Percentiles rank a stretch among this genome's conserved stretches.
Evolutionary conservation across 2,329 filamentous ascomycete species (phyloP).

Genomic region (Geosmithia flava): DNA sequence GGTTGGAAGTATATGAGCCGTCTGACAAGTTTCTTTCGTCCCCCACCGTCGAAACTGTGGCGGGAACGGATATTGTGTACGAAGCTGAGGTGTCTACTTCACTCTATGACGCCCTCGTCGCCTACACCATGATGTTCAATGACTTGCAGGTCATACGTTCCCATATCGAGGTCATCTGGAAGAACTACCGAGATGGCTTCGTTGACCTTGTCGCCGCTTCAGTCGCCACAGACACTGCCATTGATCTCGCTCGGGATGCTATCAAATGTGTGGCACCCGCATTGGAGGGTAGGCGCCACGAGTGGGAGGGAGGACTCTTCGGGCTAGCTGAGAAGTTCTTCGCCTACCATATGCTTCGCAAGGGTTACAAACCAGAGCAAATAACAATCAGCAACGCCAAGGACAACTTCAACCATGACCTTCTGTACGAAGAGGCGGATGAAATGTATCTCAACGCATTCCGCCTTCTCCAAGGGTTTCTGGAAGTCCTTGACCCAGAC

Average conservation of each 20-base stretch:
- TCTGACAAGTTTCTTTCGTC: constrained; percentile 20
- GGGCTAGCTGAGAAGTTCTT: constrained; percentile 9
- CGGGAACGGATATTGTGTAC: constrained; percentile 9
- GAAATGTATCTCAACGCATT: constrained; percentile 7
- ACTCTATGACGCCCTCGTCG: constrained; percentile 13
- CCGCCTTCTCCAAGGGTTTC: constrained; percentile 2
- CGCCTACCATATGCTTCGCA: constrained; percentile 3
- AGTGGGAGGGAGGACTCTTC: constrained; percentile 8
- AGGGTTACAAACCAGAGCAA: constrained; percentile 6
- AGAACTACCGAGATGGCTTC: constrained; percentile 8
- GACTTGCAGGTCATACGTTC: constrained; percentile 16
- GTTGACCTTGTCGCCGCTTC: constrained; percentile 19
- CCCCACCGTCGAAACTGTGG: constrained; percentile 8
- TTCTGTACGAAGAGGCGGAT: constrained; percentile 13
- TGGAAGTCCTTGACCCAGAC: background rate
- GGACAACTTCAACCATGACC: constrained; percentile 11
- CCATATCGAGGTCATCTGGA: constrained; percentile 17
- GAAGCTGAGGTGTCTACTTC: constrained; percentile 14
- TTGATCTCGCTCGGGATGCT: constrained; percentile 17
- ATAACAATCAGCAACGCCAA: background rate
- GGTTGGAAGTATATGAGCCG: constrained; percentile 21
- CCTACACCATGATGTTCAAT: constrained; percentile 12
- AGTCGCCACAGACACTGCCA: constrained; percentile 22
- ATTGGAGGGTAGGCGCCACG: constrained; percentile 6
- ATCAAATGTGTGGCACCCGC: constrained; percentile 15